Conservation (phyloP, 805 yeast genomes). For the Cyberlindnera misumaiensis region DNA sequence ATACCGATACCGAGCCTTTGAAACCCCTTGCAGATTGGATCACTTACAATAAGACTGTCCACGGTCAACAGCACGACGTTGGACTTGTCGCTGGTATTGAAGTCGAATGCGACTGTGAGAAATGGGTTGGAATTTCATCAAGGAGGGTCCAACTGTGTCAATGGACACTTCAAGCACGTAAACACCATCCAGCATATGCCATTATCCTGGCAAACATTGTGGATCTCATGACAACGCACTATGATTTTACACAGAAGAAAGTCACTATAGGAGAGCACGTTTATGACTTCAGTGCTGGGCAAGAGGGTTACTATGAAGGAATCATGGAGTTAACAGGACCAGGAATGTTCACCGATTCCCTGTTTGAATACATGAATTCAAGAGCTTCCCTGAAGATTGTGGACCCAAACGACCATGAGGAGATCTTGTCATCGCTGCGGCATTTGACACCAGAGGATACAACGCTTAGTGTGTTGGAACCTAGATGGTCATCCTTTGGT, state of each 20-base stretch:
- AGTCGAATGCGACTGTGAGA: conserved; percentile 42
- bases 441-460: too few species aligned
- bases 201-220: conserved; percentile 48
- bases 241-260: conserved; percentile 23
- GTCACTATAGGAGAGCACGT: conserved; percentile 18
- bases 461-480: too few species aligned
- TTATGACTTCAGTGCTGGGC: conserved; percentile 38
- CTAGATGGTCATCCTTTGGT: conserved; percentile 6
- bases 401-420: too few species aligned
- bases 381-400: too few species aligned
- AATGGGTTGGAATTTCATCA: conserved; percentile 46
- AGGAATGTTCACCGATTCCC: conserved; percentile 41
- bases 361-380: conserved; percentile 12
- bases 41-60: too few species aligned
- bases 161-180: conserved; percentile 54
- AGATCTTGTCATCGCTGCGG: too few species aligned
- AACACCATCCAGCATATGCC: conserved; percentile 54
- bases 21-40: too few species aligned
- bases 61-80: conserved; percentile 26
- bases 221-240: conserved; percentile 39
- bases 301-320: conserved; percentile 55
- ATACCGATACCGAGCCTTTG: too few species aligned
- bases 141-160: conserved; percentile 57
- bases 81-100: conserved; percentile 53
- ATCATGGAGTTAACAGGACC: conserved; percentile 49